These are phyloP conservation scores for Miscanthus lutarioriparius DNA, from an alignment of 176 grass and related monocot species.

Conservation along the genomic window DNA sequence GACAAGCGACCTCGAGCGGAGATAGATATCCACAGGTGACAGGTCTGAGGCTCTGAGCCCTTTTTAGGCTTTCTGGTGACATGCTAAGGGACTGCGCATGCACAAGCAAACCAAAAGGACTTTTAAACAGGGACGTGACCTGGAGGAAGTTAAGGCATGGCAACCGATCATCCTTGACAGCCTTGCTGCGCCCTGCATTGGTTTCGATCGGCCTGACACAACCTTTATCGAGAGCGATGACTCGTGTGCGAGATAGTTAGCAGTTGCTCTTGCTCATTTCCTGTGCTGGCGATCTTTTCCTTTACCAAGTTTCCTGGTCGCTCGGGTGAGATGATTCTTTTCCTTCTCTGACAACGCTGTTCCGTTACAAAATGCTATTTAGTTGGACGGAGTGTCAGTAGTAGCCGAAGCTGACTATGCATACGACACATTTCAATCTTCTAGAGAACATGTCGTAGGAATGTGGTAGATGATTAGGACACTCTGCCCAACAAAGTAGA, in stretches of 20 bases:
- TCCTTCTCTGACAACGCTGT: too few species aligned
- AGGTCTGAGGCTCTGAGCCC: neutral
- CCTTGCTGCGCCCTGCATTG: neutral
- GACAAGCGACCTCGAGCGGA: neutral
- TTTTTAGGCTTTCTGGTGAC: slow-evolving; percentile 20
- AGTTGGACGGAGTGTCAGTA: too few species aligned
- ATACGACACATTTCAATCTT: neutral
- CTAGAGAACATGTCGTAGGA: neutral
- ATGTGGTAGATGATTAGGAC: slow-evolving; percentile 9
- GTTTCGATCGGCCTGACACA: neutral
- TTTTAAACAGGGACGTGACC: slow-evolving; percentile 10
- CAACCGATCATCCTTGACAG: neutral
- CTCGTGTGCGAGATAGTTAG: slow-evolving; percentile 33
- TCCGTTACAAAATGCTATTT: too few species aligned
- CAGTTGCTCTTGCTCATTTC: slow-evolving; percentile 19
- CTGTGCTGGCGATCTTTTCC: slow-evolving; percentile 7
- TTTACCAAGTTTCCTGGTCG: slow-evolving; percentile 36
- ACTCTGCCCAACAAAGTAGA: neutral
- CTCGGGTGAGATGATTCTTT: neutral
- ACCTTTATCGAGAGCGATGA: neutral
- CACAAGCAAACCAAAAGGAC: slow-evolving; percentile 32
- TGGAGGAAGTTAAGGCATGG: neutral
- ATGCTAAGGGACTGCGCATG: slow-evolving; percentile 36
- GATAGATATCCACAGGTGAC: neutral
- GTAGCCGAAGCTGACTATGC: neutral